Evolutionary conservation across 2,329 filamentous ascomycete genomes (phyloP), one percentile per base, ranked within the genome.

Genomic region (Juglanconis juglandina): DNA sequence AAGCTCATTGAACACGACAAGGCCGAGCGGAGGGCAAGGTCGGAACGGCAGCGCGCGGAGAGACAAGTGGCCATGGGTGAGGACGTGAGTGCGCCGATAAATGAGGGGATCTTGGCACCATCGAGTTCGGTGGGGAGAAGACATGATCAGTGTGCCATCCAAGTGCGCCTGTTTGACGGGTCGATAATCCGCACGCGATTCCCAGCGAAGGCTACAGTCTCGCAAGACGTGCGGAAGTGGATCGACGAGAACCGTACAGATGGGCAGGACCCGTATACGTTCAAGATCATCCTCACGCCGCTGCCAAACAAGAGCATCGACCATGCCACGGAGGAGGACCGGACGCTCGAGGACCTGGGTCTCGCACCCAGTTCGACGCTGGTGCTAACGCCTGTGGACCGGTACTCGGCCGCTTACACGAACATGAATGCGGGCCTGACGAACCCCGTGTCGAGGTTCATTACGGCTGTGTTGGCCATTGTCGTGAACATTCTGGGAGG

Each of bases 101-200:
- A 35, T 1, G 71, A 73, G 14, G 67, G 70, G 1, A 66, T 71
- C 2, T 64, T 70, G 3, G 64, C 72, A 10, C 69, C 74, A 1
- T 69, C 72, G 56, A 74, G 69, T 46, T 72, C 56, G 35, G 57
- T 51, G 50, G 60, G 37, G 57, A 65, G 48, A 53, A 65, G 32
- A 64, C 69, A 62, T 64, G 71, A 73, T 42, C 66, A 72, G 63
- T 87, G 85, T 64, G 83, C 88, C 17, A 77, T 97, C 1, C 91
- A 95, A 68, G 84, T 96, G 17, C 85, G 93, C 7, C 79, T 96
- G 0, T 90, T 96, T 59, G 92, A 97, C 69, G 94, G 94, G 9
- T 88, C 87, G 10, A 92, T 87, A 1, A 83, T 97, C 17, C 86
- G 92, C 46, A 83, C 81, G 3, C 86, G 83, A 17, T 96, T 97